Percentiles rank a stretch among this genome's conserved stretches.
Conservation (phyloP, 78 protist genomes). For the Dictyostelium purpureum region DNA sequence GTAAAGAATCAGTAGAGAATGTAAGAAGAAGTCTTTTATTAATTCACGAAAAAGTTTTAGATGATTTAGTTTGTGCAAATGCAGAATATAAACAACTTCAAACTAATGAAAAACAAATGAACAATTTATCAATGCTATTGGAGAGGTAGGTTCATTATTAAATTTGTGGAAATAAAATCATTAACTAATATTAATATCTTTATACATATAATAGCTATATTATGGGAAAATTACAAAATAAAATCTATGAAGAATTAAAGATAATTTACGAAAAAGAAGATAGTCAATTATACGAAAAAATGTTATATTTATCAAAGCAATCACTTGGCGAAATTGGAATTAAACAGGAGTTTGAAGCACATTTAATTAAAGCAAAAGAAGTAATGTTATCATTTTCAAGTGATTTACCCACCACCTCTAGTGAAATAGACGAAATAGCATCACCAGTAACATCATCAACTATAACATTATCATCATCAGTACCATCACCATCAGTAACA, state of each 20-base stretch:
- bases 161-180: not conserved
- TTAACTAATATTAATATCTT: not conserved
- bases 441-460: too few species aligned
- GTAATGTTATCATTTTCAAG: not conserved
- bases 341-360: constrained; percentile 32
- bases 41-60: constrained; percentile 26
- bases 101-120: constrained; percentile 65
- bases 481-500: too few species aligned
- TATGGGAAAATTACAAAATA: constrained; percentile 21
- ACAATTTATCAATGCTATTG: constrained; percentile 24
- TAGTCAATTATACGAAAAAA: constrained; percentile 30
- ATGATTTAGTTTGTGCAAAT: constrained; percentile 73
- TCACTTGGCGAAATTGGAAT: constrained; percentile 57
- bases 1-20: not conserved
- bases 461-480: too few species aligned
- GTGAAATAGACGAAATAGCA: too few species aligned
- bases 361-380: constrained; percentile 20
- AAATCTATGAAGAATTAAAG: constrained; percentile 28
- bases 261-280: constrained; percentile 16
- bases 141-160: constrained; percentile 37
- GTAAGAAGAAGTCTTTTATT: not conserved
- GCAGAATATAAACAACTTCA: constrained; percentile 68
- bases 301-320: constrained; percentile 4
- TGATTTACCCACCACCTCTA: too few species aligned
- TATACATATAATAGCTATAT: constrained; percentile 12